A percentile compares a stretch with the other conserved stretches of the same genome.
Conservation (phyloP, 805 yeast genomes). For the Candida pini region DNA sequence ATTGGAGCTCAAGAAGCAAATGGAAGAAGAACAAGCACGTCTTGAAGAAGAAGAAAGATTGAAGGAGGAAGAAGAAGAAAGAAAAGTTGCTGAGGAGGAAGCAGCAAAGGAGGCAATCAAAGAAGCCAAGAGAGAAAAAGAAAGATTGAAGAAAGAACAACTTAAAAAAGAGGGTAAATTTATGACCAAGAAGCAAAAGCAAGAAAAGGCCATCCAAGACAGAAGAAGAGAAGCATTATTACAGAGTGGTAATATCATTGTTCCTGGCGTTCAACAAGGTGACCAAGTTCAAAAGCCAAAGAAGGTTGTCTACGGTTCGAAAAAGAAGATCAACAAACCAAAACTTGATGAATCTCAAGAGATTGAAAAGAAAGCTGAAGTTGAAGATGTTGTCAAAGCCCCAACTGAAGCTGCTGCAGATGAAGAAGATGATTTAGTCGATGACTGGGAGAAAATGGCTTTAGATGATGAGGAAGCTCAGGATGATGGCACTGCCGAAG, state of each 20-base stretch:
- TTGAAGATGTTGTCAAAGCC: conserved; percentile 11
- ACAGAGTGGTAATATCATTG: conserved; percentile 63
- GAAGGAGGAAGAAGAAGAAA: conserved; percentile 46
- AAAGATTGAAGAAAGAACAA: conserved; percentile 80
- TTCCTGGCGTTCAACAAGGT: conserved; percentile 59
- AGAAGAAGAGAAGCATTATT: conserved; percentile 84
- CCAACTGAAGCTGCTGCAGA: conserved; percentile 24
- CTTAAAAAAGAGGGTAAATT: conserved; percentile 94
- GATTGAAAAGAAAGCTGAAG: conserved; percentile 11
- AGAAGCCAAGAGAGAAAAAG: conserved; percentile 76
- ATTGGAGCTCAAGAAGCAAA: conserved; percentile 79
- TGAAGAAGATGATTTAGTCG: conserved; percentile 59
- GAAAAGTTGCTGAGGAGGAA: conserved; percentile 53
- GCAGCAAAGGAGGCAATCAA: conserved; percentile 55
- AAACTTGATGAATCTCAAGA: conserved; percentile 24
- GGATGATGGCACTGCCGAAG: conserved; percentile 41
- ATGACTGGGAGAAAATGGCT: conserved; percentile 82
- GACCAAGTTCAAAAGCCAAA: conserved; percentile 40
- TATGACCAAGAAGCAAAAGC: conserved; percentile 90
- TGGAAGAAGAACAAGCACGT: conserved; percentile 76
- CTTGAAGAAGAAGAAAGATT: conserved; percentile 64
- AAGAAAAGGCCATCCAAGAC: conserved; percentile 79
- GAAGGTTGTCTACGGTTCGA: conserved; percentile 66
- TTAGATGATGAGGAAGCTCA: conserved; percentile 47
- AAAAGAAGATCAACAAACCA: conserved; percentile 48